A percentile compares a stretch with the other conserved stretches of the same genome.
phyloP scores from a whole-genome alignment of 2,329 filamentous ascomycete species.

The Penicillium sp. region DNA sequence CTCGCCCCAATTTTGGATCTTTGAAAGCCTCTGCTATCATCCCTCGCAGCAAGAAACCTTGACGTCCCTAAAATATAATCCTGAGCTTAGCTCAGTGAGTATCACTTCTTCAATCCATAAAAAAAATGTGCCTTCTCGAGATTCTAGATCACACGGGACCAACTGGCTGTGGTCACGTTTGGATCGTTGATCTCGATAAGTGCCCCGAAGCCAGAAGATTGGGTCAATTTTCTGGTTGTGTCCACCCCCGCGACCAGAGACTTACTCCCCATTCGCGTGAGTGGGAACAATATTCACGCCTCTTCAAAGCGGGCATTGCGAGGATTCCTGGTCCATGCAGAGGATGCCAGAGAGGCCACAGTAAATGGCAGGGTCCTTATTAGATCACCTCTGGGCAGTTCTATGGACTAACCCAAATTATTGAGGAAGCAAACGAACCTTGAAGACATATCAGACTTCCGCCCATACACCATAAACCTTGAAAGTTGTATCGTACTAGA shows the following conservation, averaged over 20 bases:
- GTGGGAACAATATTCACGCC: constrained; percentile 1
- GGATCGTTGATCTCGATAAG: constrained; percentile 2
- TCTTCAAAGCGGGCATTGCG: constrained; percentile 1
- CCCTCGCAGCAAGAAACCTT: too few relatives aligned
- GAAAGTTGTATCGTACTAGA: too few relatives aligned
- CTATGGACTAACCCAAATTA: too few relatives aligned
- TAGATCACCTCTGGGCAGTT: background rate
- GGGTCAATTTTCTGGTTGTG: constrained; percentile 1
- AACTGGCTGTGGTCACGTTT: constrained; percentile 5
- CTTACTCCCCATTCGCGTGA: constrained; percentile 1
- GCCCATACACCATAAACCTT: too few relatives aligned
- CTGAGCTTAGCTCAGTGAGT: too few relatives aligned
- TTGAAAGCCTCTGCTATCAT: too few relatives aligned
- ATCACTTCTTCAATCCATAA: background rate
- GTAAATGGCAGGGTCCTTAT: constrained; percentile 3
- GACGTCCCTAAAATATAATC: too few relatives aligned
- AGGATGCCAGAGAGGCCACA: constrained; percentile 2
- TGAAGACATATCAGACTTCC: too few relatives aligned
- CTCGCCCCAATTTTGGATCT: too few relatives aligned
- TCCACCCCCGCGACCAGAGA: background rate
- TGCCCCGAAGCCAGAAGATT: background rate
- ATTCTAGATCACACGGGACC: constrained; percentile 3
- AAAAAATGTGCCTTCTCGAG: constrained; percentile 2
- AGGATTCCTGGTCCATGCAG: background rate
- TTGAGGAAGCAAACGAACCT: too few relatives aligned